Conservation (phyloP, 768 basidiomycete species). For the Flagelloscypha sp. region DNA sequence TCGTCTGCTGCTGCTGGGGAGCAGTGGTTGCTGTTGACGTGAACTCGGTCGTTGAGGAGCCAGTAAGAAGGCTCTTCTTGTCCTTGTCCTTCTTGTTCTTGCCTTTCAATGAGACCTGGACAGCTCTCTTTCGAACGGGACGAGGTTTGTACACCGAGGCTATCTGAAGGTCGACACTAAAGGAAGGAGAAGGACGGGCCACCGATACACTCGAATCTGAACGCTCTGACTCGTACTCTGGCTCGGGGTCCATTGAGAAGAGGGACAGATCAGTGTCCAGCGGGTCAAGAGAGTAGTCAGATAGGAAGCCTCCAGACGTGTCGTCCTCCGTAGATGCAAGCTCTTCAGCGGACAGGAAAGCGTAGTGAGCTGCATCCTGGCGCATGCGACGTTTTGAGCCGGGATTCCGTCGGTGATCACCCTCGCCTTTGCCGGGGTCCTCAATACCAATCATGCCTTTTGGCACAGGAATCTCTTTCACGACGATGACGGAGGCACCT, state of each 20-base stretch:
- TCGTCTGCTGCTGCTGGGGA: slow-evolving; percentile 6
- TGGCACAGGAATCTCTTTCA: slow-evolving; percentile 81
- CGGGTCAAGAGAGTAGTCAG: slow-evolving; percentile 14
- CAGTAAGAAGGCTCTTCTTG: slow-evolving; percentile 10
- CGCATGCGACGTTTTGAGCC: too few species aligned
- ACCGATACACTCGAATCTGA: slow-evolving; percentile 18
- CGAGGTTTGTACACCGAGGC: slow-evolving; percentile 67
- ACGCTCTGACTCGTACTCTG: slow-evolving; percentile 26
- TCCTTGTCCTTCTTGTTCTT: slow-evolving; percentile 12
- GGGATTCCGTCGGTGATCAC: too few species aligned
- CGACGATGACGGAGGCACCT: slow-evolving; percentile 84
- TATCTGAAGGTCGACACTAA: slow-evolving; percentile 56
- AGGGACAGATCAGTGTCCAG: slow-evolving; percentile 22
- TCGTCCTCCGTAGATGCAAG: slow-evolving; percentile 4
- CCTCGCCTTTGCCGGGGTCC: too few species aligned
- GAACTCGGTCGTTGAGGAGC: slow-evolving; percentile 4
- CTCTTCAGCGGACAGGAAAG: slow-evolving; percentile 15
- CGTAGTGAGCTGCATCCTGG: slow-evolving; percentile 17
- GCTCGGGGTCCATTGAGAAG: slow-evolving; percentile 43
- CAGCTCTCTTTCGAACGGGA: slow-evolving; percentile 39
- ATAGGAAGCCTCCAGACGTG: slow-evolving; percentile 21
- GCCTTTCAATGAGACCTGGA: slow-evolving; percentile 15
- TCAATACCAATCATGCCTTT: slow-evolving; percentile 31
- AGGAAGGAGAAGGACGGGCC: slow-evolving; percentile 11
- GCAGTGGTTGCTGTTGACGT: background rate